These are phyloP conservation scores for Aspergillus biplanus DNA, from an alignment of 495 filamentous ascomycete species.

Conservation along the genomic window DNA sequence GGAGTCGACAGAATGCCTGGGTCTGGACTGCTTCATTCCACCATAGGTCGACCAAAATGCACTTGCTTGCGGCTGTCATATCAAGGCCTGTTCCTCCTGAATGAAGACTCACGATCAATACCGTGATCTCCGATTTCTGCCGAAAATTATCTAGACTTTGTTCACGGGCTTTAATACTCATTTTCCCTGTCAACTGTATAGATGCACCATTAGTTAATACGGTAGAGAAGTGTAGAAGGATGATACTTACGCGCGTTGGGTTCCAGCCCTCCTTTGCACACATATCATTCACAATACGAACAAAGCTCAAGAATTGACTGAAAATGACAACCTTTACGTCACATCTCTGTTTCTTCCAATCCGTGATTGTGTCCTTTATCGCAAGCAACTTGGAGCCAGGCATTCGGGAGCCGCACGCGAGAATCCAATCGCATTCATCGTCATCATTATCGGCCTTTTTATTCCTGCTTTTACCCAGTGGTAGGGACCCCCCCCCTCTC, in stretches of 20 bases:
- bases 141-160: conserved; percentile 35
- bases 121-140: conserved; percentile 22
- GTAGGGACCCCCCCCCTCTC: too few species aligned
- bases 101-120: conserved; percentile 49
- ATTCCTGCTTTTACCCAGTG: conserved; percentile 3
- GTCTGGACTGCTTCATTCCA: conserved; percentile 57
- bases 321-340: conserved; percentile 47
- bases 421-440: conserved; percentile 35
- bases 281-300: conserved; percentile 32
- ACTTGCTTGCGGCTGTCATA: conserved; percentile 58
- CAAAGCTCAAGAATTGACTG: conserved; percentile 38
- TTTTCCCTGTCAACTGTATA: conserved; percentile 39
- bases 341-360: conserved; percentile 39
- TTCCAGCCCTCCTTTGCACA: conserved; percentile 34
- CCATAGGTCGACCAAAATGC: conserved; percentile 62
- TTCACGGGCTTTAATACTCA: conserved; percentile 30
- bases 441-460: conserved; percentile 15
- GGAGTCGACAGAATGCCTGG: conserved; percentile 66
- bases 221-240: not conserved
- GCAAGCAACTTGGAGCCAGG: conserved; percentile 35
- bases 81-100: conserved; percentile 57
- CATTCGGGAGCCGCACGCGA: conserved; percentile 21
- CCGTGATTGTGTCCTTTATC: conserved; percentile 32
- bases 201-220: not conserved
- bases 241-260: conserved; percentile 27